A percentile compares a stretch with the other conserved stretches of the same genome.
Conservation (phyloP, 2,329 filamentous ascomycete genomes). For the Coleophoma crateriformis region DNA sequence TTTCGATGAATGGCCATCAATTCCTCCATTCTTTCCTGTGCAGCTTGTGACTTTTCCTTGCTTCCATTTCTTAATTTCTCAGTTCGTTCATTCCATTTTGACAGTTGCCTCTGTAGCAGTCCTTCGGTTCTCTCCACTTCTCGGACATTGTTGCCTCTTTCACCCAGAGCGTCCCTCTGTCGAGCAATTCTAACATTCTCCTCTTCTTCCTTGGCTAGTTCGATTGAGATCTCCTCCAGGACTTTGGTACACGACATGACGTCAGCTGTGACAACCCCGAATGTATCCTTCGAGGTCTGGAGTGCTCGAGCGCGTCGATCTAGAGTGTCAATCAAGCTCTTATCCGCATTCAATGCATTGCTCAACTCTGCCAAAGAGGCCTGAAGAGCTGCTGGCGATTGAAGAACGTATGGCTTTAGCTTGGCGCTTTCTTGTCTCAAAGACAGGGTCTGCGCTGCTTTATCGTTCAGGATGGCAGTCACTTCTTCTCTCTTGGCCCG, state of each 20-base stretch:
- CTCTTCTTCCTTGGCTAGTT: constrained; percentile 86
- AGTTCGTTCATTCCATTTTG: constrained; percentile 81
- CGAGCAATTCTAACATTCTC: constrained; percentile 73
- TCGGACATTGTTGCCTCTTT: constrained; percentile 81
- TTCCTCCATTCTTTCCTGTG: constrained; percentile 87
- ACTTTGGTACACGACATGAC: constrained; percentile 85
- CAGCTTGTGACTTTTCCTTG: constrained; percentile 72
- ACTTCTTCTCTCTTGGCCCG: constrained; percentile 76
- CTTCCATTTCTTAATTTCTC: constrained; percentile 78
- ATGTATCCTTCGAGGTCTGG: constrained; percentile 88
- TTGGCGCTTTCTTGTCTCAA: constrained; percentile 83
- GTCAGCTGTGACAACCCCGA: constrained; percentile 76
- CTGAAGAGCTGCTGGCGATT: constrained; percentile 81
- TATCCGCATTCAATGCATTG: constrained; percentile 71
- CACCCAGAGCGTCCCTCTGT: constrained; percentile 81
- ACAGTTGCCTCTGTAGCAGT: constrained; percentile 75
- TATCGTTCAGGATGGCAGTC: constrained; percentile 66
- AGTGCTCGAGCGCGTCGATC: constrained; percentile 84
- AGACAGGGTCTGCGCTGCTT: constrained; percentile 62
- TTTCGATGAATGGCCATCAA: constrained; percentile 73
- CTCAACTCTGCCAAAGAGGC: constrained; percentile 75
- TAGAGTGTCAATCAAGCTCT: constrained; percentile 77
- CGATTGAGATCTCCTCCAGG: constrained; percentile 79
- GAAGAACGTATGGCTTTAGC: constrained; percentile 83
- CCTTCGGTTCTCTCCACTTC: constrained; percentile 88